These are phyloP conservation scores for Aureobasidium sp. DNA, from an alignment of 2,329 filamentous ascomycete species.

Conservation along the genomic window DNA sequence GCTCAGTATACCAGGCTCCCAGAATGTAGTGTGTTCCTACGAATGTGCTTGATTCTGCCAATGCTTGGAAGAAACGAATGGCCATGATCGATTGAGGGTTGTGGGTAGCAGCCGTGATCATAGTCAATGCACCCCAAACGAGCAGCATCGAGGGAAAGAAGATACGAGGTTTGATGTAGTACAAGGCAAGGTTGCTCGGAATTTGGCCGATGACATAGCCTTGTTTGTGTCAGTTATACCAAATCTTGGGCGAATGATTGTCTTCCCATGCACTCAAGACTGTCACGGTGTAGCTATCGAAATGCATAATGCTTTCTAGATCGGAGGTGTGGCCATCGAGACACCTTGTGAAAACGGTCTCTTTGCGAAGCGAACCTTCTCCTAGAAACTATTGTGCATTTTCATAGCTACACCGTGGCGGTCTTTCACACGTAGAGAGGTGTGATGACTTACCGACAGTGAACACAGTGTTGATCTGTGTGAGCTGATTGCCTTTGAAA, in stretches of 20 bases:
- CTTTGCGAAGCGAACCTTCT: neutral
- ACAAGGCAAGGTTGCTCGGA: slow-evolving; percentile 37
- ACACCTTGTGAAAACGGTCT: neutral
- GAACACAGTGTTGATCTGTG: slow-evolving; percentile 28
- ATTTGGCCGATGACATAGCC: slow-evolving; percentile 41
- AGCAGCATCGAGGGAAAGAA: slow-evolving; percentile 47
- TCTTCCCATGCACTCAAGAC: neutral
- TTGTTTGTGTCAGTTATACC: slow-evolving; percentile 51
- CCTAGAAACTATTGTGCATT: neutral
- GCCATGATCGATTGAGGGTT: slow-evolving; percentile 49
- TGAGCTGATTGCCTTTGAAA: slow-evolving; percentile 42
- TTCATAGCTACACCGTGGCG: neutral
- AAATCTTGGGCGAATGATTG: neutral
- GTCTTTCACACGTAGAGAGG: neutral
- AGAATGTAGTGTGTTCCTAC: slow-evolving; percentile 13
- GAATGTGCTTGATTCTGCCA: slow-evolving; percentile 41
- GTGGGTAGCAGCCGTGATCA: slow-evolving; percentile 49
- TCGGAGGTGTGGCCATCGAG: neutral
- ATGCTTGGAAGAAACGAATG: slow-evolving; percentile 42
- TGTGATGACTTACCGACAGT: slow-evolving; percentile 42
- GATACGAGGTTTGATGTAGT: slow-evolving; percentile 49
- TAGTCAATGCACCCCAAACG: slow-evolving; percentile 48
- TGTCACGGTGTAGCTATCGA: neutral
- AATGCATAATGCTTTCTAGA: neutral
- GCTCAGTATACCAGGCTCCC: slow-evolving; percentile 13